A percentile compares a stretch with the other conserved stretches of the same genome.
Evolutionary conservation across 345 rosid species (phyloP).

Genomic region (Camelina sativa): DNA sequence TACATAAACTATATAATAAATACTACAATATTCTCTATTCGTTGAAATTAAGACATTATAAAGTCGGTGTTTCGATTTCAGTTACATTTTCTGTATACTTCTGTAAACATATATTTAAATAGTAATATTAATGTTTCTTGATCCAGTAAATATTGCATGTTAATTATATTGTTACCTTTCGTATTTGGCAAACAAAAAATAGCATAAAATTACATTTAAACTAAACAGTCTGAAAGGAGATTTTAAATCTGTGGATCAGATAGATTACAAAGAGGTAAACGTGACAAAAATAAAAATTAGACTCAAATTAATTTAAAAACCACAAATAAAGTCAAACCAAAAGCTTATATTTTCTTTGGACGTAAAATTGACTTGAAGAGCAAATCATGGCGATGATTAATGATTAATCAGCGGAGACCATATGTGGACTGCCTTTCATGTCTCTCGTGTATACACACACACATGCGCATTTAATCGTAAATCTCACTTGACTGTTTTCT

Average conservation of each 20-base stretch:
- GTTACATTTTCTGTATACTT: neutral
- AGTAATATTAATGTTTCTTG: neutral
- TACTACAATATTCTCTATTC: neutral
- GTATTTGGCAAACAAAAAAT: neutral
- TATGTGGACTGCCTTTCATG: conserved; percentile 11
- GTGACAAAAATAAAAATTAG: neutral
- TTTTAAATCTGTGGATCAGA: neutral
- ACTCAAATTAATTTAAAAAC: neutral
- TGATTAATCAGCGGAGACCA: conserved; percentile 19
- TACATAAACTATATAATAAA: neutral
- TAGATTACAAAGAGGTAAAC: neutral
- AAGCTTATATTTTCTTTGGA: neutral
- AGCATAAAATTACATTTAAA: too few species aligned
- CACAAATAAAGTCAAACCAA: neutral
- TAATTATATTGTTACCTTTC: neutral
- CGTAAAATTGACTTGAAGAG: conserved; percentile 23
- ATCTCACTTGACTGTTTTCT: conserved; percentile 13
- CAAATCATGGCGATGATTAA: conserved; percentile 43
- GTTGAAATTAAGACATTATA: conserved; percentile 1
- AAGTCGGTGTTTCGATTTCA: conserved; percentile 9
- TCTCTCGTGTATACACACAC: conserved; percentile 18
- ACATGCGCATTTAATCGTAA: conserved; percentile 35
- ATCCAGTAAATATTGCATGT: neutral
- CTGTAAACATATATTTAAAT: neutral
- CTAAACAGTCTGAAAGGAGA: neutral